phyloP scores from a whole-genome alignment of 2,329 filamentous ascomycete genomes.

The Neofusicoccum sp. region DNA sequence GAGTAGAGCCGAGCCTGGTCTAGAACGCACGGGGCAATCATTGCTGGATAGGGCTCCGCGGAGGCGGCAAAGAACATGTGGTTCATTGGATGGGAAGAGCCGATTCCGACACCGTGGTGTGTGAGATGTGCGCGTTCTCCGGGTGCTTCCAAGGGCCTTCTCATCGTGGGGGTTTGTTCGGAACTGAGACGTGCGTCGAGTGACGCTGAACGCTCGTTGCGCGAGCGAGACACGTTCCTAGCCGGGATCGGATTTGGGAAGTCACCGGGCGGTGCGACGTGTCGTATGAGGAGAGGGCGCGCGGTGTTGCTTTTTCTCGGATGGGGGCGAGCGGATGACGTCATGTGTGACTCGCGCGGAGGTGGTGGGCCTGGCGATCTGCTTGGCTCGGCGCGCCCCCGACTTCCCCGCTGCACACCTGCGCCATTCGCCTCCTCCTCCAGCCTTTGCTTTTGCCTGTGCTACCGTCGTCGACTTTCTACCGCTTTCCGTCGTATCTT shows the following conservation, averaged over 20 bases:
- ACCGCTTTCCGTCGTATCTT: background rate
- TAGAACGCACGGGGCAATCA: background rate
- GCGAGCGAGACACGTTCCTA: background rate
- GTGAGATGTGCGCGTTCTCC: background rate
- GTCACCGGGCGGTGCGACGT: background rate
- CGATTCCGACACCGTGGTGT: background rate
- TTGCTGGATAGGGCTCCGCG: background rate
- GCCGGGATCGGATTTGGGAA: background rate
- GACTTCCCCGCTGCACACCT: conserved; percentile 1
- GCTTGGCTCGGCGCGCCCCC: background rate
- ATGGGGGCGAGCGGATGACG: background rate
- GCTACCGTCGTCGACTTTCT: background rate
- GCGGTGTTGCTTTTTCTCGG: background rate
- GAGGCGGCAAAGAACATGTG: background rate
- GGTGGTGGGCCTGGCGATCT: conserved; percentile 11
- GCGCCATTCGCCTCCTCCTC: background rate
- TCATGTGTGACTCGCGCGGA: background rate
- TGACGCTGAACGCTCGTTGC: too few relatives aligned
- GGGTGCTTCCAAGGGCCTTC: too few relatives aligned
- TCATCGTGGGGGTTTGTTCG: too few relatives aligned
- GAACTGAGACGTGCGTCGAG: too few relatives aligned
- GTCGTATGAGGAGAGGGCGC: background rate
- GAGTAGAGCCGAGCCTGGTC: background rate
- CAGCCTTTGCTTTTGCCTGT: background rate
- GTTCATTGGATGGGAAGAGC: background rate